Percentiles rank a stretch among this genome's conserved stretches.
phyloP scores from a whole-genome alignment of 441 rosid genomes.

The Brassica hybrid region DNA sequence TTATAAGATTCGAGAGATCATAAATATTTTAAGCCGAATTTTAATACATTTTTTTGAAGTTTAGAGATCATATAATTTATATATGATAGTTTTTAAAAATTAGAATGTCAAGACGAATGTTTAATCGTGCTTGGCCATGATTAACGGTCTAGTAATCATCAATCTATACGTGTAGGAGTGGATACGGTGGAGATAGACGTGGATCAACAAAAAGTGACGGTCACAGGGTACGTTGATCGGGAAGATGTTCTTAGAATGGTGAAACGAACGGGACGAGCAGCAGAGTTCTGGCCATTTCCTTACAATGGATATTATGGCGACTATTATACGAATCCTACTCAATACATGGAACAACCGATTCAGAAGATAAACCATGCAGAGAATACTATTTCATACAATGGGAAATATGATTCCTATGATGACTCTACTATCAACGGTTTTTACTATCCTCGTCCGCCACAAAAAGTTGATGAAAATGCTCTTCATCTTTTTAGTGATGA shows the following conservation, averaged over 20 bases:
- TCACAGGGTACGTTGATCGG: slow-evolving; percentile 72
- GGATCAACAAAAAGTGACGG: slow-evolving; percentile 79
- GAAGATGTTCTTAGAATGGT: slow-evolving; percentile 70
- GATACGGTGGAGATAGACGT: slow-evolving; percentile 73
- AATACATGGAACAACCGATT: slow-evolving; percentile 54
- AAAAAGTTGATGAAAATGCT: slow-evolving; percentile 56
- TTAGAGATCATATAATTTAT: no score
- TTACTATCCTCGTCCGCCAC: slow-evolving; percentile 14
- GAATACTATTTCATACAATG: slow-evolving; percentile 53
- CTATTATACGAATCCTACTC: slow-evolving; percentile 59
- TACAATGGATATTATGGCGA: slow-evolving; percentile 64
- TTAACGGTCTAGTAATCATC: no score
- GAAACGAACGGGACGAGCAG: slow-evolving; percentile 76
- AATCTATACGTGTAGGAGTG: slow-evolving; percentile 51
- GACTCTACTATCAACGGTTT: slow-evolving; percentile 18
- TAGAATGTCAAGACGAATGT: no score
- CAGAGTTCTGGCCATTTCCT: slow-evolving; percentile 84
- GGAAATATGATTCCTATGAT: slow-evolving; percentile 65
- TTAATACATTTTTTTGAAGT: no score
- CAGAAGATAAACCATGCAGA: slow-evolving; percentile 8
- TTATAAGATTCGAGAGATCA: no score
- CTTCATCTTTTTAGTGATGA: slow-evolving; percentile 90
- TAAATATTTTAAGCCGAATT: no score
- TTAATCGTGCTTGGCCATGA: no score
- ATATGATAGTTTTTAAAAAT: no score